Evolutionary conservation across 768 basidiomycete species (phyloP), one percentile per base, ranked within the genome.

Genomic region (Mycena metata): DNA sequence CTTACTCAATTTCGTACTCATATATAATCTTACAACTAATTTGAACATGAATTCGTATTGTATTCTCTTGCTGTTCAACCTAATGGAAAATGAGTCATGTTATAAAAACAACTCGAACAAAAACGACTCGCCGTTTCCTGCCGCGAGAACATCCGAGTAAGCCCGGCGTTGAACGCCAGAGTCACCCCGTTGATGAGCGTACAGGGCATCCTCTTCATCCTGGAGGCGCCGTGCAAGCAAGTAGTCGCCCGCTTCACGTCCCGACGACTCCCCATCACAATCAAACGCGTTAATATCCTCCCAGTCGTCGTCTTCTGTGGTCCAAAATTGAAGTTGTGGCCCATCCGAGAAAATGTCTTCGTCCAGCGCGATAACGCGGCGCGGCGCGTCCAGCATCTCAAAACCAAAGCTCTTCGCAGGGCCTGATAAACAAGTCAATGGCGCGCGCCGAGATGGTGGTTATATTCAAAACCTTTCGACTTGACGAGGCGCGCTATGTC

Each of bases 401-500:
- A 49, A 60, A 15, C 39, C 39, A 15, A 15, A 39, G 39, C 41
- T 47, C 47, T 50, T 60, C 19, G 47, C 60, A 19, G 49, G 16
- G 23, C 60, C 60, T 60, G 50, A 9, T 13, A n/a, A 19, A 36
- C 39, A 10, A 21, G n/a, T 46, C 15, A 24, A 24, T 13, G 24
- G n/a, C 47, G 10, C 21, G 30, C 35, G 17, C 13, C 10, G 24
- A 19, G 24, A 21, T 24, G 42, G 39, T n/a, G 35, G n/a, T 33
- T 17, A 35, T 13, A 19, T 5, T n/a, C 19, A n/a, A 43, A 23
- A 64, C 64, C 64, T 59, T 66, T 66, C 39, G 33, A 39, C 24
- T 59, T 66, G 12, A 56, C 49, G 5, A 58, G 15, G 15, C 64
- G 55, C 11, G 64, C 64, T 12, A 66, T 66, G 49, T 66, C 56